These are phyloP conservation scores for Hypoxylon sp. DNA, from an alignment of 2,329 filamentous ascomycete species.

Conservation along the genomic window DNA sequence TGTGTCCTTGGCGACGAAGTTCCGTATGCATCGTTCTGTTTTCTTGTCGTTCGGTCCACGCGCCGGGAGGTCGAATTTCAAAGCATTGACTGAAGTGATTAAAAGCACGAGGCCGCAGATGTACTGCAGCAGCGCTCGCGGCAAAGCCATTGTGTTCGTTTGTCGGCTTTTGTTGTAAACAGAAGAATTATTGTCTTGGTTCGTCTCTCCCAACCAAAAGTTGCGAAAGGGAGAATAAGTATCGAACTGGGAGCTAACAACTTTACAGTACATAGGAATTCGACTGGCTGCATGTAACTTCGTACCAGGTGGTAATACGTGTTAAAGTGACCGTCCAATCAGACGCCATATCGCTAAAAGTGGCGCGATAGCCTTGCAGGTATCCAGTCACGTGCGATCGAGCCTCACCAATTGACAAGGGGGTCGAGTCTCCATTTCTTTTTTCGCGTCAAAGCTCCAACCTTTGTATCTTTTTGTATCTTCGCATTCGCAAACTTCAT, in stretches of 20 bases:
- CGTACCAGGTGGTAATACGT: conserved; percentile 44
- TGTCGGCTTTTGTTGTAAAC: conserved; percentile 7
- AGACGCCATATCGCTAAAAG: background rate
- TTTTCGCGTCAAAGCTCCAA: conserved; percentile 29
- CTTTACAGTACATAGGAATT: conserved; percentile 4
- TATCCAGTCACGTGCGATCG: conserved; percentile 33
- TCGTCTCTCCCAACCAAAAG: conserved; percentile 19
- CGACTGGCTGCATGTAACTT: conserved; percentile 26
- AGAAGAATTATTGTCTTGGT: conserved; percentile 9
- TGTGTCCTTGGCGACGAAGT: conserved; percentile 93
- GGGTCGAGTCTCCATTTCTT: conserved; percentile 21
- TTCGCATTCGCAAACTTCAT: conserved; percentile 33
- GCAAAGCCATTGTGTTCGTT: conserved; percentile 63
- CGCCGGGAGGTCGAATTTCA: conserved; percentile 94
- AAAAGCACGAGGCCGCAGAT: conserved; percentile 72
- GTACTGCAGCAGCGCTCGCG: conserved; percentile 69
- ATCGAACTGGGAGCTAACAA: conserved; percentile 29
- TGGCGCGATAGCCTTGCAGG: conserved; percentile 38
- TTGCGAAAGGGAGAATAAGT: conserved; percentile 33
- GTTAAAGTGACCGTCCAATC: conserved; percentile 45
- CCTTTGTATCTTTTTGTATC: conserved; percentile 28
- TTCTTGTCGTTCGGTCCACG: conserved; percentile 70
- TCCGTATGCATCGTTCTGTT: conserved; percentile 91
- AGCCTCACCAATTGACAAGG: conserved; percentile 22
- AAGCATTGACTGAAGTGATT: conserved; percentile 71